Evolutionary conservation across 2,329 filamentous ascomycete species (phyloP), one percentile per base, ranked within the genome.

Genomic region (Pseudopyrenochaeta lycopersici): DNA sequence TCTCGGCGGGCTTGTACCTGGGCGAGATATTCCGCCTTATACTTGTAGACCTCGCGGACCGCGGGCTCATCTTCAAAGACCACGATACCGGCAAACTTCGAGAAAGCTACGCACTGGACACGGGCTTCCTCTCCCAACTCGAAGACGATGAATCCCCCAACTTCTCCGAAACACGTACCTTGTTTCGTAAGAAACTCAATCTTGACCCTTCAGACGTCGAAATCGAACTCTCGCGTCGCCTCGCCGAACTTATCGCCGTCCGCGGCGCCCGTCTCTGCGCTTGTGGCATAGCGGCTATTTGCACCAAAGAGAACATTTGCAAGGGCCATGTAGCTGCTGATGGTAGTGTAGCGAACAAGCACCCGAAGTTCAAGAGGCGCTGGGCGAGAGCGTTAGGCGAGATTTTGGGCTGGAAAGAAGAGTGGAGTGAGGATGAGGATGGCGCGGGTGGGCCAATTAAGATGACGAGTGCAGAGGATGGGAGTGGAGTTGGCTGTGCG

Each of bases 121-220:
- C 94, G 4, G 96, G 91, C 10, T 96, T 97, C 84, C 82, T 97
- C 49, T 92, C 92, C 11, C 84, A 88, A 52, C 90, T 97, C 67
- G 94, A 97, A 78, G 90, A 95, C 46, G 74, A 77, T 49, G 55
- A 58, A 11, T 70, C 63, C 4, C 47, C 50, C 4, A 21, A 30
- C 2, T 62, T 72, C 40, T 17, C 55, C 2, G 39, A 54, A 2
- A 69, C 71, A 2, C 58, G 64, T 21, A 20, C 54, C 1, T 48
- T 66, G 1, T 71, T 74, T 46, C 50, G 58, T 3, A 43, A 64
- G 3, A 56, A 46, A 2, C 66, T 76, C 5, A 38, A 47, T 9
- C 46, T 77, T 9, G 7, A 49, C 1, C 56, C 62, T 0, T 50
- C 46, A 2, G 63, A 68, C 6, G 32, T 61, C 2, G 74, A 76